A percentile compares a stretch with the other conserved stretches of the same genome.
phyloP scores from a whole-genome alignment of 129 eudicot genomes.

The Smallanthus sonchifolius region DNA sequence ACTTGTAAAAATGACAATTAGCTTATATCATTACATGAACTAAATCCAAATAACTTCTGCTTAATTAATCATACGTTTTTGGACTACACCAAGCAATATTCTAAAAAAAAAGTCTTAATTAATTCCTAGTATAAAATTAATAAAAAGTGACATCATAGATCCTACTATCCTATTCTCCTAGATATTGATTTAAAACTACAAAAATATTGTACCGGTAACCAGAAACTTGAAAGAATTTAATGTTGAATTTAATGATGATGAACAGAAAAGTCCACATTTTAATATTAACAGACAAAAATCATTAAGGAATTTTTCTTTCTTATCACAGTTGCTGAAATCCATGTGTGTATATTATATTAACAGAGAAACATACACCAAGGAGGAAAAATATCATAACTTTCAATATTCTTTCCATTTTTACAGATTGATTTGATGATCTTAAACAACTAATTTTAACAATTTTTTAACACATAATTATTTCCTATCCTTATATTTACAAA shows the following conservation, averaged over 20 bases:
- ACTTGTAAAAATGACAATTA: slow-evolving; percentile 8
- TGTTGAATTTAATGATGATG: not conserved
- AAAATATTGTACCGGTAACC: not conserved
- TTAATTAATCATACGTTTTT: slow-evolving; percentile 11
- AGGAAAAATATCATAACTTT: slow-evolving; percentile 20
- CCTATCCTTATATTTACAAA: too few species aligned
- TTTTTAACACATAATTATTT: too few species aligned
- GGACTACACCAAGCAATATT: slow-evolving; percentile 7
- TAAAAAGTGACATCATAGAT: not conserved
- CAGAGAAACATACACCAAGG: slow-evolving; percentile 26
- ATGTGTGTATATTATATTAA: not conserved
- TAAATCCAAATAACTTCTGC: slow-evolving; percentile 8
- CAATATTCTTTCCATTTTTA: not conserved
- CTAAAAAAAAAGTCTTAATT: slow-evolving; percentile 3
- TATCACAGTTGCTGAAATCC: slow-evolving; percentile 28
- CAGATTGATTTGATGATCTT: not conserved
- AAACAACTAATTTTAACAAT: not conserved
- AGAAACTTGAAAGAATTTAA: not conserved
- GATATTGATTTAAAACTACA: slow-evolving; percentile 10
- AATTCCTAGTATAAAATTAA: not conserved
- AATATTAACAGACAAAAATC: slow-evolving; percentile 6
- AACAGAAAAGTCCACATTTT: slow-evolving; percentile 10
- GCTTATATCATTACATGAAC: not conserved
- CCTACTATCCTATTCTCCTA: not conserved
- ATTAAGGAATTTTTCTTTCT: slow-evolving; percentile 31